phyloP scores from a whole-genome alignment of 345 rosid species.

The Lagerstroemia speciosa region DNA sequence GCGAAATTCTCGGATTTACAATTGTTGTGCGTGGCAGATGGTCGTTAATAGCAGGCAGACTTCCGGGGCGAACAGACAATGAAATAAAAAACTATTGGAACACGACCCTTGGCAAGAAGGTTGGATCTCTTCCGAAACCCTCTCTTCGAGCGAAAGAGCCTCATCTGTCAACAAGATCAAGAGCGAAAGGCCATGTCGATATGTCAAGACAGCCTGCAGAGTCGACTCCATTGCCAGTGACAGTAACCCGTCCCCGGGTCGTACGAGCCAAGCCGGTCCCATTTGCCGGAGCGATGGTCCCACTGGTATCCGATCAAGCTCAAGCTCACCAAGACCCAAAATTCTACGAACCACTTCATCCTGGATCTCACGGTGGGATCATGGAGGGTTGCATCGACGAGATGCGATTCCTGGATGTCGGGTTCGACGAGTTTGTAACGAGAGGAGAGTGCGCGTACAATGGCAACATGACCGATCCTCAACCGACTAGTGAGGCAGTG shows the following conservation, averaged over 20 bases:
- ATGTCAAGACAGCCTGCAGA: neutral
- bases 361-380: neutral
- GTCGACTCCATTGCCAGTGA: neutral
- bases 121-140: conserved; percentile 10
- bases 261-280: conserved; percentile 27
- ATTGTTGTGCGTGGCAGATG: conserved; percentile 42
- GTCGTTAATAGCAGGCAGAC: conserved; percentile 59
- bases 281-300: conserved; percentile 16
- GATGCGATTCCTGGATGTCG: neutral
- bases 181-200: neutral
- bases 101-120: conserved; percentile 39
- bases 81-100: conserved; percentile 65
- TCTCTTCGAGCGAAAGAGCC: neutral
- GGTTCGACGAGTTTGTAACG: neutral
- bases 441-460: neutral
- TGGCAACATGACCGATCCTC: neutral
- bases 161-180: neutral
- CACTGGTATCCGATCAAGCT: neutral
- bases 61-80: conserved; percentile 66
- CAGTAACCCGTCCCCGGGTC: conserved; percentile 9
- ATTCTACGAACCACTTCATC: neutral
- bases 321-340: neutral
- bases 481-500: conserved; percentile 3
- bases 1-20: neutral
- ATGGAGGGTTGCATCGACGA: neutral